A percentile compares a stretch with the other conserved stretches of the same genome.
phyloP scores from a whole-genome alignment of 2,329 filamentous ascomycete species.

The Clarireedia hainanense region DNA sequence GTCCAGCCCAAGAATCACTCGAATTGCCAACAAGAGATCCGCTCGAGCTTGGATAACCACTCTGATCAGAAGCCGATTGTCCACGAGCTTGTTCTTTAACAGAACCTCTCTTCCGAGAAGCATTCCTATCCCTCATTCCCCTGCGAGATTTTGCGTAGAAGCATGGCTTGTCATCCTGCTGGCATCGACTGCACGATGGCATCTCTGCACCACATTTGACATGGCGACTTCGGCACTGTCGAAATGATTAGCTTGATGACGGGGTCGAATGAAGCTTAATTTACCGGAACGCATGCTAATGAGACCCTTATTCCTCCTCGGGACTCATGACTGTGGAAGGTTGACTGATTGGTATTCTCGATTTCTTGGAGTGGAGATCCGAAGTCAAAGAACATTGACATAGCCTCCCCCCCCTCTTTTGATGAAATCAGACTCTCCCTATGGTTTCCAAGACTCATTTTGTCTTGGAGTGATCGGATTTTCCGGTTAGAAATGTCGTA shows the following conservation, averaged over 20 bases:
- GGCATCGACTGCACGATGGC: slow-evolving; percentile 37
- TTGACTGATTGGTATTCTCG: neutral
- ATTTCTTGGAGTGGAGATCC: slow-evolving; percentile 9
- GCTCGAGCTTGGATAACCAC: neutral
- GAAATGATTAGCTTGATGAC: neutral
- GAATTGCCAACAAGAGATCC: slow-evolving; percentile 1
- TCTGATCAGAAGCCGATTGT: slow-evolving; percentile 1
- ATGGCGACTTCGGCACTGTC: slow-evolving; percentile 31
- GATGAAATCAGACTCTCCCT: neutral
- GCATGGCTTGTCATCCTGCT: slow-evolving; percentile 35
- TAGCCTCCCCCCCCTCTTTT: slow-evolving; percentile 8
- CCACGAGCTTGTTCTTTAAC: slow-evolving; percentile 8
- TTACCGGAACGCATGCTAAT: slow-evolving; percentile 37
- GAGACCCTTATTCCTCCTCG: slow-evolving; percentile 34
- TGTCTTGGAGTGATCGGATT: neutral
- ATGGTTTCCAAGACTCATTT: neutral
- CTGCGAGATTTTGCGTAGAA: slow-evolving; percentile 41
- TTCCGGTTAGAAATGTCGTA: neutral
- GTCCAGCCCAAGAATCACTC: slow-evolving; percentile 11
- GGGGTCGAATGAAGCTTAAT: neutral
- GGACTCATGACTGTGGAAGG: slow-evolving; percentile 3
- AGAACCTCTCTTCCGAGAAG: slow-evolving; percentile 15
- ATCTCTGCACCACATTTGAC: slow-evolving; percentile 40
- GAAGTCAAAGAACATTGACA: slow-evolving; percentile 21
- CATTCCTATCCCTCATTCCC: slow-evolving; percentile 30